Evolutionary conservation across 352 stramenopile species (phyloP).

Genomic region (Pythium phragmitis): DNA sequence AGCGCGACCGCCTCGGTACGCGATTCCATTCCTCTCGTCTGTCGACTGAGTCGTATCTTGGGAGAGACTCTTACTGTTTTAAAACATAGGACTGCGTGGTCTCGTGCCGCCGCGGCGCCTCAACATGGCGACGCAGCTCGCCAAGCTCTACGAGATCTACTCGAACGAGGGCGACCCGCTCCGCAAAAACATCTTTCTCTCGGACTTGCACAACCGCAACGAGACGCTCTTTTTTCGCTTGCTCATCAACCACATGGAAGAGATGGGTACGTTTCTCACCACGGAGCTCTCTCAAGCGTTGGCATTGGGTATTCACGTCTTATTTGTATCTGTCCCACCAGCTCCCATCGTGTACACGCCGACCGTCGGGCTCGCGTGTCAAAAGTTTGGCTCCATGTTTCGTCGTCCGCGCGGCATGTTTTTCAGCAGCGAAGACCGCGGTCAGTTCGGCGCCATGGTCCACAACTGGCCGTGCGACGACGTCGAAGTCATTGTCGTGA

Average conservation of each 20-base stretch:
- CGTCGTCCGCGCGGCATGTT: slow-evolving; percentile 93
- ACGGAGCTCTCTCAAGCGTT: neutral
- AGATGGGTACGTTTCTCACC: slow-evolving; percentile 80
- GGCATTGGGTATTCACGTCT: neutral
- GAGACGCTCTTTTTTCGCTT: slow-evolving; percentile 96
- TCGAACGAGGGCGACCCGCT: slow-evolving; percentile 76
- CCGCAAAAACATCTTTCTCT: slow-evolving; percentile 93
- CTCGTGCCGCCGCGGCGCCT: slow-evolving; percentile 78
- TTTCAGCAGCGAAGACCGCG: slow-evolving; percentile 91
- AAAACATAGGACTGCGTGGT: slow-evolving; percentile 60
- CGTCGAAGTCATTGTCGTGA: slow-evolving; percentile 97
- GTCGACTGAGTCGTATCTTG: neutral
- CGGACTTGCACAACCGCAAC: slow-evolving; percentile 94
- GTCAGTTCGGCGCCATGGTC: slow-evolving; percentile 88
- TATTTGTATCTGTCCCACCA: slow-evolving; percentile 16
- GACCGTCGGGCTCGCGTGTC: slow-evolving; percentile 93
- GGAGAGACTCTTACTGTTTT: neutral
- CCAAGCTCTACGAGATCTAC: slow-evolving; percentile 76
- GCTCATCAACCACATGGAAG: slow-evolving; percentile 88
- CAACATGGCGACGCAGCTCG: slow-evolving; percentile 65
- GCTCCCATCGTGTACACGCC: slow-evolving; percentile 97
- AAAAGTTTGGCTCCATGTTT: slow-evolving; percentile 92
- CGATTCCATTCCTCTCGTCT: neutral
- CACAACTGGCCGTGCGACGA: slow-evolving; percentile 97
- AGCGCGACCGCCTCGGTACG: slow-evolving; percentile 82